Evolutionary conservation across 2,329 filamentous ascomycete species (phyloP), one percentile per base, ranked within the genome.

Genomic region (Laburnicola sp.): DNA sequence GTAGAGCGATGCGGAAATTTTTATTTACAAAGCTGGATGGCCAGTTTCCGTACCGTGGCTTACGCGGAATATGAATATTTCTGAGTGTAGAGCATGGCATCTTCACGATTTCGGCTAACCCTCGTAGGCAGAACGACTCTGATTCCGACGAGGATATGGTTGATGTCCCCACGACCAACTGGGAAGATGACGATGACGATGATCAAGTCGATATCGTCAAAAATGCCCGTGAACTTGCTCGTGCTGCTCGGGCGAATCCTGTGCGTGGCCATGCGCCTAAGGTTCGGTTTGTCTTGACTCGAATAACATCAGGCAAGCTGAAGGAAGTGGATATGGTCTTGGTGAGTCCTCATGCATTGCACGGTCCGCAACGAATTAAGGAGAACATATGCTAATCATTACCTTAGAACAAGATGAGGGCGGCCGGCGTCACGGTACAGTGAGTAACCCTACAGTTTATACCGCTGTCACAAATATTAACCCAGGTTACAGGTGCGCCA

Each of bases 181-280:
- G 68, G 37, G 68, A 68, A 3, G 74, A 78, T 10, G 76, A 80
- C 40, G 80, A 83, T 6, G 78, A 80, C 54, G 76, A 80, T 25
- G 68, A 71, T 40, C 71, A 78, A 56, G 73, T 86, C 34, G 81
- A 83, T 51, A 72, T 89, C 11, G 74, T 88, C 21, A 84, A 82
- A 54, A 78, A 83, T 52, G 83, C 83, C 1, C 76, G 78, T 47
- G 78, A 83, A 55, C 77, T 89, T 41, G 75, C 79, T 21, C 78
- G 77, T 57, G 85, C 85, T 10, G 79, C 85, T 0, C 72, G 74
- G 50, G 76, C 78, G 41, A 80, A 79, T 30, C 77, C 83, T 41
- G 76, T 86, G n/a, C 77, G 78, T 50, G 87, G 86, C 51, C 78
- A 73, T 49, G 78, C 82, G 58, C 86, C 86, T 7, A 75, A 72